phyloP scores from a whole-genome alignment of 306 rosid species.

The Trifolium pratense region DNA sequence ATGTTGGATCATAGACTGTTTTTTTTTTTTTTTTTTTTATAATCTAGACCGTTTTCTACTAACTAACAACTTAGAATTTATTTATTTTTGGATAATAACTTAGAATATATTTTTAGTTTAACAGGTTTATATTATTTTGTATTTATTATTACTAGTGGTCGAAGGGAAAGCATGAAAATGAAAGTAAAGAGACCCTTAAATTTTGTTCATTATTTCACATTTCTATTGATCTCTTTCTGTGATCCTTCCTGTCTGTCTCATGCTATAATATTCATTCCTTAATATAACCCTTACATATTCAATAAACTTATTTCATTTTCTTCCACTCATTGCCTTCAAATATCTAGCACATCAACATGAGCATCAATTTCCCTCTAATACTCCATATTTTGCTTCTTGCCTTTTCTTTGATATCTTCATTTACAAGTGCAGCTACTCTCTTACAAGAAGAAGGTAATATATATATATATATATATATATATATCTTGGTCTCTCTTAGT shows the following conservation, averaged over 20 bases:
- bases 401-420: conserved; percentile 11
- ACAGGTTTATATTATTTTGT: no score
- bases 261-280: background rate
- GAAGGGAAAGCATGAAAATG: no score
- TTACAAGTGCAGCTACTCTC: conserved; percentile 40
- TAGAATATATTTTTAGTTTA: no score
- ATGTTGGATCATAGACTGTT: no score
- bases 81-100: no score
- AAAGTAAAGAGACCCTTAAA: no score
- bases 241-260: background rate
- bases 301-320: background rate
- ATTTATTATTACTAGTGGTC: no score
- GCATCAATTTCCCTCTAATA: conserved; percentile 19
- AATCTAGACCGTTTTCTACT: no score
- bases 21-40: no score
- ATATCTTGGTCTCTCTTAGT: background rate
- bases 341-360: conserved; percentile 20
- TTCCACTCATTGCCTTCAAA: background rate
- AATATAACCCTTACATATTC: background rate
- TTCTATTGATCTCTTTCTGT: background rate
- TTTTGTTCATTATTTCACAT: no score
- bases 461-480: no score
- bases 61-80: no score
- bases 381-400: conserved; percentile 34
- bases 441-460: conserved; percentile 40